phyloP scores from a whole-genome alignment of 2,329 filamentous ascomycete species.

The Cladorrhinum sp. region DNA sequence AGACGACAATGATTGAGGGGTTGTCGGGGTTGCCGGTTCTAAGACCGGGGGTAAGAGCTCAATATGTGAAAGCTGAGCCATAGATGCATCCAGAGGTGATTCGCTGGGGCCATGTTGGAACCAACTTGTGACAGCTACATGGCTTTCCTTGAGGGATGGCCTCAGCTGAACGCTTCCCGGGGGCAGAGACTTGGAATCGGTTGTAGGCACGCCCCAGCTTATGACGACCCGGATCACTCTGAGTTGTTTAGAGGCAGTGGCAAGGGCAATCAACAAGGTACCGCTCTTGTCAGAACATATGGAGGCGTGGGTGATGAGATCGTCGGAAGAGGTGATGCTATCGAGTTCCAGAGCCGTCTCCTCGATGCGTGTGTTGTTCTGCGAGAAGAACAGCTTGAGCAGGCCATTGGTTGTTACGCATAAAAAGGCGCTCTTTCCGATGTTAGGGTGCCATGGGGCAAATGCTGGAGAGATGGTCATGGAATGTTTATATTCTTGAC shows the following conservation, averaged over 20 bases:
- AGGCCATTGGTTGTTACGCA: constrained; percentile 72
- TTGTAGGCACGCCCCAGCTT: constrained; percentile 65
- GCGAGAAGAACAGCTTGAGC: constrained; percentile 74
- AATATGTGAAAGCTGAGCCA: constrained; percentile 68
- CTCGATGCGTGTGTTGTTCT: constrained; percentile 68
- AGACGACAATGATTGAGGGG: background rate
- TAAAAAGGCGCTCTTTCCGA: constrained; percentile 69
- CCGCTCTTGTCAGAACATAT: constrained; percentile 60
- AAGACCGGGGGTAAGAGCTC: constrained; percentile 59
- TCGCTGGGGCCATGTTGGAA: constrained; percentile 46
- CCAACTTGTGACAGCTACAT: constrained; percentile 58
- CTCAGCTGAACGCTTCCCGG: constrained; percentile 47
- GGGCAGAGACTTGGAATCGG: constrained; percentile 51
- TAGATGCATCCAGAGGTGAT: constrained; percentile 45
- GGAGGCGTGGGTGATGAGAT: constrained; percentile 76
- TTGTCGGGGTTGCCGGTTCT: constrained; percentile 32
- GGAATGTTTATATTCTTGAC: constrained; percentile 66
- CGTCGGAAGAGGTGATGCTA: constrained; percentile 67
- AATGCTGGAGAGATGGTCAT: constrained; percentile 62
- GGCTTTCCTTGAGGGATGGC: constrained; percentile 53
- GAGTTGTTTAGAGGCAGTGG: constrained; percentile 68
- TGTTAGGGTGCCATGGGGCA: constrained; percentile 70
- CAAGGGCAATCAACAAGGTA: constrained; percentile 62
- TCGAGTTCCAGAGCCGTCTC: constrained; percentile 74
- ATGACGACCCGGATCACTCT: constrained; percentile 71